Conservation (phyloP, 805 yeast species). For the Starmerella vitae region DNA sequence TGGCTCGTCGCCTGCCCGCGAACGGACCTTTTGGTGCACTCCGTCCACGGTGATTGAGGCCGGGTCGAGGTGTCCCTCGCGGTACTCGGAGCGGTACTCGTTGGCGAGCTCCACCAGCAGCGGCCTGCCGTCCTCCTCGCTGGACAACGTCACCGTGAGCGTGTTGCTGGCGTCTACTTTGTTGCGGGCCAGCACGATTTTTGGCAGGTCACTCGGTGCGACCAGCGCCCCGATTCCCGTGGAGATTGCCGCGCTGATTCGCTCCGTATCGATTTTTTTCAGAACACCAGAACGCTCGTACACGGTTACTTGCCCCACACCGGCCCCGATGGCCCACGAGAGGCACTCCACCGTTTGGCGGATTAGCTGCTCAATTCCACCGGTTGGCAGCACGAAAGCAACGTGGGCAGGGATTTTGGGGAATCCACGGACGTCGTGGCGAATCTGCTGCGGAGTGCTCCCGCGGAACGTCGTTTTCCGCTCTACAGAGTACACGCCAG, state of each 20-base stretch:
- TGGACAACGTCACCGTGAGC: conserved; percentile 52
- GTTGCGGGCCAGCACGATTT: neutral
- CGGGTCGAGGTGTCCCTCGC: conserved; percentile 43
- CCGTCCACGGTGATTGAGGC: conserved; percentile 60
- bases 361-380: conserved; percentile 38
- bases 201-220: conserved; percentile 12
- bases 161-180: neutral
- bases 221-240: conserved; percentile 55
- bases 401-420: conserved; percentile 65
- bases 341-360: conserved; percentile 36
- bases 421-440: conserved; percentile 49
- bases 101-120: conserved; percentile 78
- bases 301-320: conserved; percentile 54
- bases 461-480: conserved; percentile 19
- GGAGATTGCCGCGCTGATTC: conserved; percentile 42
- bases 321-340: conserved; percentile 87
- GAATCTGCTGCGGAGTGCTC: conserved; percentile 65
- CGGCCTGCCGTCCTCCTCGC: conserved; percentile 74
- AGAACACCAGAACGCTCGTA: conserved; percentile 70
- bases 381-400: conserved; percentile 49
- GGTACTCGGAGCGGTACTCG: conserved; percentile 67
- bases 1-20: conserved; percentile 81
- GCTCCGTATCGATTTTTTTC: conserved; percentile 28
- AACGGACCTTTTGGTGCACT: conserved; percentile 41
- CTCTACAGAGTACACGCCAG: conserved; percentile 5